A percentile compares a stretch with the other conserved stretches of the same genome.
Conservation (phyloP, 768 basidiomycete species). For the Chalciporus pseudorubinellus region DNA sequence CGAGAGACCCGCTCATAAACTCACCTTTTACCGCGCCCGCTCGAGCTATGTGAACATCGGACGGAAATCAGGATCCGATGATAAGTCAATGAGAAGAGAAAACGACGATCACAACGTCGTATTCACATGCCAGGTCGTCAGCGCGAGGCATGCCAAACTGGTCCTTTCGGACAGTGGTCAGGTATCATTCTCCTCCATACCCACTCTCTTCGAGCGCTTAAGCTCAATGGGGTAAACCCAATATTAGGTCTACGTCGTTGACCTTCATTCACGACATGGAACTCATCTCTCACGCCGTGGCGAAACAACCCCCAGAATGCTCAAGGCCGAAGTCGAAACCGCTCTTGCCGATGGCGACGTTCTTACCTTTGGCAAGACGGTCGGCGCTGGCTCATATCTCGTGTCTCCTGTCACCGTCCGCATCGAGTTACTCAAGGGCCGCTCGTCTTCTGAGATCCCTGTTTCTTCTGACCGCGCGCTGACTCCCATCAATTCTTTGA, state of each 20-base stretch:
- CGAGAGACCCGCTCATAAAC: constrained; percentile 40
- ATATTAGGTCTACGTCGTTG: constrained; percentile 63
- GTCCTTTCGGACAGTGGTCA: constrained; percentile 67
- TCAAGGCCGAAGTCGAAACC: constrained; percentile 56
- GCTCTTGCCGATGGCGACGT: constrained; percentile 64
- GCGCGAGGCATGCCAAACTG: constrained; percentile 76
- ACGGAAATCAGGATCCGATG: constrained; percentile 55
- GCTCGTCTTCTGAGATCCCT: constrained; percentile 5
- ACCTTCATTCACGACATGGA: constrained; percentile 74
- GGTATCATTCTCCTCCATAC: constrained; percentile 41
- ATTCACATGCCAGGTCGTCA: constrained; percentile 78
- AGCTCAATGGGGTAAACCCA: constrained; percentile 3
- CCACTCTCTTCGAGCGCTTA: constrained; percentile 19
- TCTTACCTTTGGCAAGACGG: constrained; percentile 75
- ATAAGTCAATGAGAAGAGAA: constrained; percentile 37
- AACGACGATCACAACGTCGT: constrained; percentile 49
- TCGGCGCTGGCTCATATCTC: constrained; percentile 57
- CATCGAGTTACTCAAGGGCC: constrained; percentile 47
- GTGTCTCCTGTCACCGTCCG: constrained; percentile 64
- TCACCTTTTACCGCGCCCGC: constrained; percentile 53
- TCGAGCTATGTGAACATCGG: constrained; percentile 61
- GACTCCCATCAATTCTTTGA: constrained; percentile 27
- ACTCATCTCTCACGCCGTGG: constrained; percentile 60
- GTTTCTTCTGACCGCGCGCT: constrained; percentile 11
- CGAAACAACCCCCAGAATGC: constrained; percentile 45